phyloP scores from a whole-genome alignment of 305 asterid species.

The Fraxinus sp. region DNA sequence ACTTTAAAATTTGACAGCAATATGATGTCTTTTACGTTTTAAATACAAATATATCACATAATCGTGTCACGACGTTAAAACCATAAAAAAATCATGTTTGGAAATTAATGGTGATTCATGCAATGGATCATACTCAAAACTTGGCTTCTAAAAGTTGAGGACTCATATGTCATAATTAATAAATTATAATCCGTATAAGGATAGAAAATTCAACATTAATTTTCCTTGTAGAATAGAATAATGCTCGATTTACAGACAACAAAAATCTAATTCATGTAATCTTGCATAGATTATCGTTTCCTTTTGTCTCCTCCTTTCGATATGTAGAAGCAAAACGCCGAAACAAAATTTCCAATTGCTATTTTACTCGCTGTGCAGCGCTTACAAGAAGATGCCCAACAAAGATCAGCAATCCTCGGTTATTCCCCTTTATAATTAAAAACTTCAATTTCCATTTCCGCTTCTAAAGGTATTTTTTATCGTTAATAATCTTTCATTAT shows the following conservation, averaged over 20 bases:
- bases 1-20: background rate
- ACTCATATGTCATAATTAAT: background rate
- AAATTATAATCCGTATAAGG: background rate
- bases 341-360: background rate
- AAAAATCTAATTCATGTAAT: background rate
- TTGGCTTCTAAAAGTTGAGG: background rate
- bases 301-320: background rate
- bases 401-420: background rate
- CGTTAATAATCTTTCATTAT: background rate
- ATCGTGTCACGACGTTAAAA: background rate
- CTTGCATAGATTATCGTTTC: background rate
- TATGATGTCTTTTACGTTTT: no score
- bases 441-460: background rate
- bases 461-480: background rate
- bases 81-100: background rate
- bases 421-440: background rate
- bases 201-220: background rate
- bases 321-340: background rate
- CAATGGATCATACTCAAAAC: background rate
- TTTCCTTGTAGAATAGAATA: background rate
- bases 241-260: background rate
- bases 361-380: background rate
- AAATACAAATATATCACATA: no score
- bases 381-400: background rate
- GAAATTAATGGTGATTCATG: background rate